phyloP scores from a whole-genome alignment of 192 early-diverging fungal species.

The Pilobolus umbonatus region DNA sequence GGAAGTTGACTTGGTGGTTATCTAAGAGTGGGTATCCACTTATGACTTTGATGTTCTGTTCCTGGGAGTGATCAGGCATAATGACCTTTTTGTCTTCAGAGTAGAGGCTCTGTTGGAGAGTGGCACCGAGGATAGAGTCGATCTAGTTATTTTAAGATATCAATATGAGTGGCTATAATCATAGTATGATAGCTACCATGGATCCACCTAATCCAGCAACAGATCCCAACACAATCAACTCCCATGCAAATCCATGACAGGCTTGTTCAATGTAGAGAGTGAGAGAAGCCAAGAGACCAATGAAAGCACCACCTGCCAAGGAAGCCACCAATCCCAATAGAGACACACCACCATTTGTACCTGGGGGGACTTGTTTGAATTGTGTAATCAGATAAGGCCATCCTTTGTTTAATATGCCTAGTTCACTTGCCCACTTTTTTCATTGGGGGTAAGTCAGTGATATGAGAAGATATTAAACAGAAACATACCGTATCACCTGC shows the following conservation, averaged over 20 bases:
- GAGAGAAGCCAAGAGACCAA: conserved; percentile 60
- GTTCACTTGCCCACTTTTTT: conserved; percentile 84
- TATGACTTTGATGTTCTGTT: conserved; percentile 48
- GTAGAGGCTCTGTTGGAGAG: conserved; percentile 71
- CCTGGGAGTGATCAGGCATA: conserved; percentile 32
- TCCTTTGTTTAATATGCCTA: conserved; percentile 72
- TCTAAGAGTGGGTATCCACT: conserved; percentile 68
- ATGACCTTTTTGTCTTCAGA: conserved; percentile 58
- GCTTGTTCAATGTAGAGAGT: conserved; percentile 45
- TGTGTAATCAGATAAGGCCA: conserved; percentile 84
- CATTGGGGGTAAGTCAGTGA: neutral
- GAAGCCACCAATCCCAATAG: conserved; percentile 73
- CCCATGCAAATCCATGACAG: conserved; percentile 34
- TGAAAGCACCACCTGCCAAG: conserved; percentile 63
- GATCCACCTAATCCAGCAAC: conserved; percentile 72
- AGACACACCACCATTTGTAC: conserved; percentile 87
- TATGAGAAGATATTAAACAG: neutral
- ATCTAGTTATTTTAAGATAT: conserved; percentile 33
- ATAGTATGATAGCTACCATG: conserved; percentile 40
- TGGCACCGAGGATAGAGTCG: conserved; percentile 86
- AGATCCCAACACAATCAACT: conserved; percentile 51
- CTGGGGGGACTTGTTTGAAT: conserved; percentile 72
- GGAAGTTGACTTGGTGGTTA: conserved; percentile 80
- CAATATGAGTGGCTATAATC: neutral
- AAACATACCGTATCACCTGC: conserved; percentile 51